A percentile compares a stretch with the other conserved stretches of the same genome.
Conservation (phyloP, 2,329 filamentous ascomycete species). For the Teratosphaeria pseudoeucalypti region DNA sequence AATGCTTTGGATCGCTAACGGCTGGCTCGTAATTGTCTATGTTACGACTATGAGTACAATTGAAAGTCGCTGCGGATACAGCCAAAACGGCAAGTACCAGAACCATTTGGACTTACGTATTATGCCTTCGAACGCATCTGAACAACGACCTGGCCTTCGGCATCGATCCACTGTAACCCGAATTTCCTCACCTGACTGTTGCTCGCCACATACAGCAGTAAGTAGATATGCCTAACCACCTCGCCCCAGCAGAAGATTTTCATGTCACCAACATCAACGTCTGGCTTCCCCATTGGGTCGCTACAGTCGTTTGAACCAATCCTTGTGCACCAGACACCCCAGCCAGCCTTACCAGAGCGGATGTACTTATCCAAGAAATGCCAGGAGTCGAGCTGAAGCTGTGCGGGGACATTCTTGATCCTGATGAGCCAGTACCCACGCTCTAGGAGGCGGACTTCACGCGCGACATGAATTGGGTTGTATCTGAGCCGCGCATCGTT, state of each 20-base stretch:
- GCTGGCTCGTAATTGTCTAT: too few relatives aligned
- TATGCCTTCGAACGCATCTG: constrained; percentile 30
- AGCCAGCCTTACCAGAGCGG: constrained; percentile 49
- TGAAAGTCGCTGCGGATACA: background rate
- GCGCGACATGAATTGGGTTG: constrained; percentile 28
- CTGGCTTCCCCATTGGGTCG: background rate
- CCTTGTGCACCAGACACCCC: constrained; percentile 52
- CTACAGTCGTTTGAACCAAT: constrained; percentile 4
- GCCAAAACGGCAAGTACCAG: background rate
- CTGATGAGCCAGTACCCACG: constrained; percentile 66
- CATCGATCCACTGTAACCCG: constrained; percentile 57
- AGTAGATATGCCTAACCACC: constrained; percentile 60
- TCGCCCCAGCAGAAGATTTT: constrained; percentile 72
- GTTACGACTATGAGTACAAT: background rate
- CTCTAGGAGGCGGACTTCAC: constrained; percentile 50
- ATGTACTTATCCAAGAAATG: constrained; percentile 51
- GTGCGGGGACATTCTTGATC: constrained; percentile 38
- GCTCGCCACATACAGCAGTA: constrained; percentile 65
- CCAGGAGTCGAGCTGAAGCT: constrained; percentile 49
- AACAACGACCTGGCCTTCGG: constrained; percentile 46
- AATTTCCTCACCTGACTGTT: constrained; percentile 49
- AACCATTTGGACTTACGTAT: background rate
- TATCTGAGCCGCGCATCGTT: constrained; percentile 24
- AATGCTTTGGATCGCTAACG: background rate
- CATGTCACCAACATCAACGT: constrained; percentile 28